phyloP scores from a whole-genome alignment of 495 filamentous ascomycete species.

The Penicillium pancosmium region DNA sequence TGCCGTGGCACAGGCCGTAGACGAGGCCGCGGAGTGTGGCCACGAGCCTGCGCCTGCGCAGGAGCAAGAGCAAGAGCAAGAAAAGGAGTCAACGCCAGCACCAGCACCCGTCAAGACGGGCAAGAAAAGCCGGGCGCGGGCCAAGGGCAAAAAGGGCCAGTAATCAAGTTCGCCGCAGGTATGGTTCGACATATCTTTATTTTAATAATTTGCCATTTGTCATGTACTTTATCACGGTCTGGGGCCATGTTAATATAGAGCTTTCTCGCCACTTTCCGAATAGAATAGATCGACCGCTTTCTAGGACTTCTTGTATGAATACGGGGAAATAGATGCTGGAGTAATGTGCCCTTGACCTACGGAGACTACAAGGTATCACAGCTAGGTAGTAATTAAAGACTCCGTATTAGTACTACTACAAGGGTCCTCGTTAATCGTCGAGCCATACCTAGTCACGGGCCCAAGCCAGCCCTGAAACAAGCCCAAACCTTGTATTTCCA shows the following conservation, averaged over 20 bases:
- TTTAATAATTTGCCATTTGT: background rate
- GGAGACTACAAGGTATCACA: no score
- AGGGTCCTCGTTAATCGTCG: no score
- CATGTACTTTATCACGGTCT: background rate
- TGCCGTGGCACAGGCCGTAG: constrained; percentile 20
- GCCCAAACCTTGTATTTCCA: background rate
- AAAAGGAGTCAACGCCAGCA: background rate
- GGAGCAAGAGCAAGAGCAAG: background rate
- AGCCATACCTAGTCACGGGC: background rate
- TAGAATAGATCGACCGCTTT: background rate
- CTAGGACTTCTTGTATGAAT: no score
- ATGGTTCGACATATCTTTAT: no score
- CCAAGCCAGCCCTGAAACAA: background rate
- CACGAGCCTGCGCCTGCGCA: constrained; percentile 17
- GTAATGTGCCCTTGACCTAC: no score
- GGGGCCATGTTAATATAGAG: background rate
- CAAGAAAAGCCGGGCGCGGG: constrained; percentile 1
- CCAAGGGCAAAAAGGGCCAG: constrained; percentile 16
- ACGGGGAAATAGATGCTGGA: no score
- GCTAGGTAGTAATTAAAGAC: no score
- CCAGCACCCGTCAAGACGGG: background rate
- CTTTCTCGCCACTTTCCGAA: background rate
- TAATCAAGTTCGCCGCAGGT: background rate
- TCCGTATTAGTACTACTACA: no score
- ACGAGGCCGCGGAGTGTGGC: constrained; percentile 23